Conservation (phyloP, 2,329 filamentous ascomycete genomes). For the Tricladium varicosporioides region DNA sequence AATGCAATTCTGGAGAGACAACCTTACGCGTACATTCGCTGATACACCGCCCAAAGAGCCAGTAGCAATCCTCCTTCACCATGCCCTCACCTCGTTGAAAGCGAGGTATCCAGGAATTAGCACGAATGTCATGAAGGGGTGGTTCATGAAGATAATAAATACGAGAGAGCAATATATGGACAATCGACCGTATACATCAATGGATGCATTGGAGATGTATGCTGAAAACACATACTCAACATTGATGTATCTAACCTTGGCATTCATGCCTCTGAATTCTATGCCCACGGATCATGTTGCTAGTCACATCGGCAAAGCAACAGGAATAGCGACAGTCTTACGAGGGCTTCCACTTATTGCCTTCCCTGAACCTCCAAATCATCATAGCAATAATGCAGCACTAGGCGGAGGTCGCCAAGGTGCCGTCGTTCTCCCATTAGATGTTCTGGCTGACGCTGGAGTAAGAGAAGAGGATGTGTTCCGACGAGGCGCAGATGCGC, state of each 20-base stretch:
- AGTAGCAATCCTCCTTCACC: slow-evolving; percentile 78
- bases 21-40: slow-evolving; percentile 73
- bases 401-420: slow-evolving; percentile 51
- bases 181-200: slow-evolving; percentile 74
- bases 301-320: slow-evolving; percentile 92
- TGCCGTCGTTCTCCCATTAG: slow-evolving; percentile 76
- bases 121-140: slow-evolving; percentile 57
- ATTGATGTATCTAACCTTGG: slow-evolving; percentile 83
- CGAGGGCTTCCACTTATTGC: slow-evolving; percentile 86
- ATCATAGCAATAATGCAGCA: slow-evolving; percentile 48
- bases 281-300: slow-evolving; percentile 89
- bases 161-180: slow-evolving; percentile 80
- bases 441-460: slow-evolving; percentile 80
- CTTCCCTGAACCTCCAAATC: slow-evolving; percentile 62
- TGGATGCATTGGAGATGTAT: slow-evolving; percentile 79
- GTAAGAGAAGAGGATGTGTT: slow-evolving; percentile 90
- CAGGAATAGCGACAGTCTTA: slow-evolving; percentile 82
- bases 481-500: slow-evolving; percentile 72
- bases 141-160: slow-evolving; percentile 74
- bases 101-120: slow-evolving; percentile 39
- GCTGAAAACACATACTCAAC: slow-evolving; percentile 95
- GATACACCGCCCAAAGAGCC: slow-evolving; percentile 84
- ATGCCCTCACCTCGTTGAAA: slow-evolving; percentile 64
- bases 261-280: slow-evolving; percentile 74
- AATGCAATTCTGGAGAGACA: slow-evolving; percentile 93